phyloP scores from a whole-genome alignment of 495 filamentous ascomycete species.

The Hyaloscypha finlandica region DNA sequence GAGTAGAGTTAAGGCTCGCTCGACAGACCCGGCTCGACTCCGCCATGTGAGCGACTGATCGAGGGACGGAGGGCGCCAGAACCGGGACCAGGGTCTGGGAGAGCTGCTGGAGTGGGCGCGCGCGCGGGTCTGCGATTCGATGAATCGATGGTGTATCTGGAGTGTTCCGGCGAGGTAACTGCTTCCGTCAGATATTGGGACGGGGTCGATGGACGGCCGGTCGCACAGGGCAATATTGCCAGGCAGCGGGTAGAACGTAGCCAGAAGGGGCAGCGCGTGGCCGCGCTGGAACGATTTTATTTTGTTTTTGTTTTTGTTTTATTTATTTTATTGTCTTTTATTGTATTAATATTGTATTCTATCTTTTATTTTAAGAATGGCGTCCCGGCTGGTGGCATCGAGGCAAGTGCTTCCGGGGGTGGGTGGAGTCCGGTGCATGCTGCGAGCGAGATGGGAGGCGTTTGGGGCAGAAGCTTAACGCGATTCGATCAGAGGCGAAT shows the following conservation, averaged over 20 bases:
- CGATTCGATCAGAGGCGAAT: slow-evolving; percentile 9
- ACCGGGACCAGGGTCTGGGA: background rate
- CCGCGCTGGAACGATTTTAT: too few relatives aligned
- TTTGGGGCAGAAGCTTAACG: slow-evolving; percentile 20
- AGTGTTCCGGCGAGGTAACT: slow-evolving; percentile 5
- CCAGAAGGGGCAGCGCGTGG: background rate
- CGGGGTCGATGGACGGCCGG: background rate
- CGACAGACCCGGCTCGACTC: background rate
- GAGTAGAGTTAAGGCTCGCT: background rate
- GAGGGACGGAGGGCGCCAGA: background rate
- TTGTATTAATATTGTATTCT: background rate
- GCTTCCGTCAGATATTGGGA: slow-evolving; percentile 4
- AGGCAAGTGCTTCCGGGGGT: slow-evolving; percentile 1
- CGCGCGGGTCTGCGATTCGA: background rate
- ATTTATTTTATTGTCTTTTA: too few relatives aligned
- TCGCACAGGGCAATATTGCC: background rate
- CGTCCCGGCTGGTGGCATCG: background rate
- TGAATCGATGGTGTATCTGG: slow-evolving; percentile 11
- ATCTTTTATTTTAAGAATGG: background rate
- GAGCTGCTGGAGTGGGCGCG: too few relatives aligned
- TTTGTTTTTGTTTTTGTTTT: too few relatives aligned
- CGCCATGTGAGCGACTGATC: slow-evolving; percentile 3
- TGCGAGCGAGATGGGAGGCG: slow-evolving; percentile 1
- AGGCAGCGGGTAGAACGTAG: background rate
- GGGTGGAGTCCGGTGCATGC: slow-evolving; percentile 1